Evolutionary conservation across 257 asterid genomes (phyloP).

Genomic region (Linderniella brevidens): DNA sequence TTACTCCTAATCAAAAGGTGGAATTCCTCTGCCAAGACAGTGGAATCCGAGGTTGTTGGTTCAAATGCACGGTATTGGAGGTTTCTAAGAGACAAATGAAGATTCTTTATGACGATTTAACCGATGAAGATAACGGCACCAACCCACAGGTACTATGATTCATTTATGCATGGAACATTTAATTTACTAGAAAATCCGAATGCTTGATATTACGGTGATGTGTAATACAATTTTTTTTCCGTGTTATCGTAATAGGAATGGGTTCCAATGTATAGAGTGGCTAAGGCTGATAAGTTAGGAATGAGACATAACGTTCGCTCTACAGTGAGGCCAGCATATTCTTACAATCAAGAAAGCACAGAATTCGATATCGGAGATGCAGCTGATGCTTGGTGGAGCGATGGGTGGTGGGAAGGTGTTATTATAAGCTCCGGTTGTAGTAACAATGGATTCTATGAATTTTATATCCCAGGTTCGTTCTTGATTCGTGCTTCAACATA

Average conservation of each 20-base stretch:
- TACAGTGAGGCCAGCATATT: slow-evolving; percentile 52
- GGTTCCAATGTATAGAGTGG: slow-evolving; percentile 57
- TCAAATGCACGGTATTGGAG: slow-evolving; percentile 60
- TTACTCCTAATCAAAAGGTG: slow-evolving; percentile 43
- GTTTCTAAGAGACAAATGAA: slow-evolving; percentile 50
- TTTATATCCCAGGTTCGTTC: slow-evolving; percentile 64
- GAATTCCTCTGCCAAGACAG: slow-evolving; percentile 91
- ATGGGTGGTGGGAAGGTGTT: slow-evolving; percentile 99
- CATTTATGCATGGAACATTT: no score
- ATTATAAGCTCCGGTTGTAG: slow-evolving; percentile 21
- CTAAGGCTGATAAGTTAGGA: slow-evolving; percentile 70
- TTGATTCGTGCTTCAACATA: neutral
- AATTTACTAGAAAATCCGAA: neutral
- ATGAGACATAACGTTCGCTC: slow-evolving; percentile 57
- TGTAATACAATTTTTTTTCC: neutral
- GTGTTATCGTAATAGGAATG: slow-evolving; percentile 39
- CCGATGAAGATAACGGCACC: slow-evolving; percentile 53
- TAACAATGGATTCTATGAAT: slow-evolving; percentile 29
- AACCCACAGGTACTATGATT: slow-evolving; percentile 49
- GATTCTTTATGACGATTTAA: slow-evolving; percentile 52
- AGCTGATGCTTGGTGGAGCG: slow-evolving; percentile 94
- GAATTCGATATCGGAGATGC: slow-evolving; percentile 57
- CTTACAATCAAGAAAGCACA: slow-evolving; percentile 16
- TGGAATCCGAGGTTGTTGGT: slow-evolving; percentile 99
- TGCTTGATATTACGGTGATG: neutral